Percentiles rank a stretch among this genome's conserved stretches.
Conservation (phyloP, 345 rosid species). For the Trapa incisa region DNA sequence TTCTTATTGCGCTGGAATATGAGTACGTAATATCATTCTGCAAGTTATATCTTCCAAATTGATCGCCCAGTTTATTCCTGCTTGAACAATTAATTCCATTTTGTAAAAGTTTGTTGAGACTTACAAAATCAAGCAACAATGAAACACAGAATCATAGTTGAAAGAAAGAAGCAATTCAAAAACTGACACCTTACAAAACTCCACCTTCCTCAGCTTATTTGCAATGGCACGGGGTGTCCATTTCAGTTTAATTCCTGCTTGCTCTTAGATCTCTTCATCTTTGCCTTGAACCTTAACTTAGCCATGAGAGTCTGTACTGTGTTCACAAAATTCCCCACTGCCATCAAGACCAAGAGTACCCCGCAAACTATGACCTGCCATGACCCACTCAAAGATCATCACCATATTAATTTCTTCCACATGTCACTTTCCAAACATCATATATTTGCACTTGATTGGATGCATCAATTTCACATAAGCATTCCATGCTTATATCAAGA, state of each 20-base stretch:
- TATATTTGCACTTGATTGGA: background rate
- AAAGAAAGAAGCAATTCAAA: background rate
- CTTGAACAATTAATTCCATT: background rate
- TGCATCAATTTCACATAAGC: too few relatives aligned
- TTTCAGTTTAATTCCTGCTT: constrained; percentile 34
- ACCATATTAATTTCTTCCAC: background rate
- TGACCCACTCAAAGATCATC: background rate
- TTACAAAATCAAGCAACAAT: background rate
- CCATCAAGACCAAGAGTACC: constrained; percentile 75
- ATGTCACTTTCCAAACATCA: background rate
- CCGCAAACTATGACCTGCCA: constrained; percentile 78
- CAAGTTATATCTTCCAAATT: too few relatives aligned
- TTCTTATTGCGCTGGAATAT: too few relatives aligned
- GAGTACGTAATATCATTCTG: too few relatives aligned
- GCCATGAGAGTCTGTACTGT: constrained; percentile 71
- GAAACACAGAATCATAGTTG: background rate
- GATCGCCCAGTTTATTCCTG: background rate
- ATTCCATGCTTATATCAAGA: background rate
- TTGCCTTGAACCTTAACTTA: constrained; percentile 90
- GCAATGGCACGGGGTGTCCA: background rate
- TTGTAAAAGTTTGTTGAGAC: background rate
- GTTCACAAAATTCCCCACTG: constrained; percentile 77
- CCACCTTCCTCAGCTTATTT: background rate
- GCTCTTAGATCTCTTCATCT: constrained; percentile 86
- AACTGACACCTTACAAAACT: background rate